These are phyloP conservation scores for Tetrahymena thermophila DNA, from an alignment of 73 alveolate genomes.

Conservation along the genomic window DNA sequence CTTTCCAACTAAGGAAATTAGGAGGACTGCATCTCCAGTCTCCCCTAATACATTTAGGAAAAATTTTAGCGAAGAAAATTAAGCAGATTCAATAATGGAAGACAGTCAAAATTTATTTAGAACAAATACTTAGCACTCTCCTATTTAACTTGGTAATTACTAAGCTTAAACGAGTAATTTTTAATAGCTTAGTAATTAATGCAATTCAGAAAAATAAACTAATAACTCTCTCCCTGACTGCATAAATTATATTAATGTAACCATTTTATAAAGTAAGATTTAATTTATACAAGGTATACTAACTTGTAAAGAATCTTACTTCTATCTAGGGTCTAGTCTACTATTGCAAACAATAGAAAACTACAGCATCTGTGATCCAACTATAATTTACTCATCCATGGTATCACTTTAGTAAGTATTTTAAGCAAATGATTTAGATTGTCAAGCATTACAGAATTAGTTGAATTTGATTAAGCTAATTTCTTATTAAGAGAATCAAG, in stretches of 20 bases:
- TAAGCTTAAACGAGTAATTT: neutral
- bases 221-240: neutral
- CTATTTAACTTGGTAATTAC: neutral
- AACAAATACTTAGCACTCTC: neutral
- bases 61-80: neutral
- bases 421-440: neutral
- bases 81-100: neutral
- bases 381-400: neutral
- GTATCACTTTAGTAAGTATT: neutral
- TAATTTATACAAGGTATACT: neutral
- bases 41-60: neutral
- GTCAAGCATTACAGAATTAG: neutral
- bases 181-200: neutral
- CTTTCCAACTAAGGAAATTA: neutral
- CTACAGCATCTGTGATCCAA: neutral
- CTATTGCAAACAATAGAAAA: neutral
- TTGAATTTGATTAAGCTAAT: neutral
- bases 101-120: neutral
- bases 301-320: neutral
- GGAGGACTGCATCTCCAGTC: neutral
- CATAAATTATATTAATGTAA: neutral
- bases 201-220: neutral
- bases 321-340: neutral
- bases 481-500: neutral
- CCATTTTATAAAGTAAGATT: neutral